These are phyloP conservation scores for Microthyrium microscopicum DNA, from an alignment of 2,329 filamentous ascomycete species.

Conservation along the genomic window DNA sequence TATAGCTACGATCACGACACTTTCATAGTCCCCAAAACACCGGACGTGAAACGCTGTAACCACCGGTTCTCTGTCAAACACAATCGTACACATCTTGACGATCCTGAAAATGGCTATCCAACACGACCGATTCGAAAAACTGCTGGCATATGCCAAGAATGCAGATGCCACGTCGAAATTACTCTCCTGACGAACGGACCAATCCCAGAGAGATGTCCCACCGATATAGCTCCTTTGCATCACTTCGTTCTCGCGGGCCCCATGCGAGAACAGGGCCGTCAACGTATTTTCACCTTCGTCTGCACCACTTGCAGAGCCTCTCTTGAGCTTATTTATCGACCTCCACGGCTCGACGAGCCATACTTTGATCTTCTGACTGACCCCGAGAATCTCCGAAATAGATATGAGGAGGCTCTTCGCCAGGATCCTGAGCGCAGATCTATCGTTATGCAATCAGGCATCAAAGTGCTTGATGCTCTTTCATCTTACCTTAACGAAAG, in stretches of 20 bases:
- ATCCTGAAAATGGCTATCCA: not conserved
- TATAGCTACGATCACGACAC: slow-evolving; percentile 6
- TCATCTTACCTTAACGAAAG: slow-evolving; percentile 44
- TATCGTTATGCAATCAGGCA: slow-evolving; percentile 31
- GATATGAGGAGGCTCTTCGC: slow-evolving; percentile 36
- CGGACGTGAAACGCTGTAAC: slow-evolving; percentile 1
- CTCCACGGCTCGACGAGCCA: slow-evolving; percentile 27
- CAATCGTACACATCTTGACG: slow-evolving; percentile 4
- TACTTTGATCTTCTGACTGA: slow-evolving; percentile 38
- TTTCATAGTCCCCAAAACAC: slow-evolving; percentile 2
- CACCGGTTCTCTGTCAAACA: slow-evolving; percentile 6
- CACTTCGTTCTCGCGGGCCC: slow-evolving; percentile 33
- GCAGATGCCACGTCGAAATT: slow-evolving; percentile 45
- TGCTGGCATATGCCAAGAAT: slow-evolving; percentile 43
- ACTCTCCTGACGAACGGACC: slow-evolving; percentile 18
- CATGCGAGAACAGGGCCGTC: not conserved
- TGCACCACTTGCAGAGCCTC: slow-evolving; percentile 2
- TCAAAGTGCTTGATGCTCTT: slow-evolving; percentile 40
- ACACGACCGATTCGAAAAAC: slow-evolving; percentile 16
- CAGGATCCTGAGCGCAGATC: slow-evolving; percentile 38
- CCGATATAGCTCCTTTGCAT: slow-evolving; percentile 38
- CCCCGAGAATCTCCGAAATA: slow-evolving; percentile 30
- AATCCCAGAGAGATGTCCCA: slow-evolving; percentile 24
- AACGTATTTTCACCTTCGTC: slow-evolving; percentile 2
- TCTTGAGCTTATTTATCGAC: slow-evolving; percentile 4